These are phyloP conservation scores for Yamadazyma dushanensis DNA, from an alignment of 1,139 yeast genomes.

Conservation along the genomic window DNA sequence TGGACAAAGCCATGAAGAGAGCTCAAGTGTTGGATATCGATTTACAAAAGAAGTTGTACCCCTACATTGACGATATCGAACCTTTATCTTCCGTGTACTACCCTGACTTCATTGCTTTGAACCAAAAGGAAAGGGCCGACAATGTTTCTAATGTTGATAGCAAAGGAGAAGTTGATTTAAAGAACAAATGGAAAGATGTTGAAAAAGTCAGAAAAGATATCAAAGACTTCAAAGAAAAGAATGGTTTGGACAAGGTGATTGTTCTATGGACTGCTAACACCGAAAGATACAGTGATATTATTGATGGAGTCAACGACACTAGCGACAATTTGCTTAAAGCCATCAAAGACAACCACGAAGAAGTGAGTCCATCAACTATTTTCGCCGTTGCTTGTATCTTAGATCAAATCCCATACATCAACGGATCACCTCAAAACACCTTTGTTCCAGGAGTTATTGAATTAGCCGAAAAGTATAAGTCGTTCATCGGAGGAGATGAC, in stretches of 20 bases:
- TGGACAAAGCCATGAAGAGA: conserved; percentile 80
- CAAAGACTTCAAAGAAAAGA: conserved; percentile 69
- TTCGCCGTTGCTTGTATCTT: conserved; percentile 92
- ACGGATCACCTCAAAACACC: conserved; percentile 97
- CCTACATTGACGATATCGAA: conserved; percentile 58
- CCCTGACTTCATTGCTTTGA: conserved; percentile 95
- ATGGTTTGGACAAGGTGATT: conserved; percentile 80
- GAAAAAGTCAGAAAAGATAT: conserved; percentile 85
- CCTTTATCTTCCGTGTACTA: conserved; percentile 89
- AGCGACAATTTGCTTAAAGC: conserved; percentile 75
- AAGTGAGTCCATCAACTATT: conserved; percentile 86
- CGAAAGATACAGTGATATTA: conserved; percentile 82
- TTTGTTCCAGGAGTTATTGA: conserved; percentile 94
- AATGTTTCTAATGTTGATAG: conserved; percentile 66
- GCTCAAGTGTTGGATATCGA: conserved; percentile 85
- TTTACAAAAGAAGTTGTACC: conserved; percentile 74
- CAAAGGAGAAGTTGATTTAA: conserved; percentile 51
- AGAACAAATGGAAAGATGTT: conserved; percentile 86
- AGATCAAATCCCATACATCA: conserved; percentile 86
- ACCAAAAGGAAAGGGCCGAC: conserved; percentile 90
- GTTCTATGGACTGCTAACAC: conserved; percentile 98
- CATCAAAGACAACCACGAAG: conserved; percentile 76
- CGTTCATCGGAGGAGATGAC: conserved; percentile 95
- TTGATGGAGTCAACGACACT: conserved; percentile 83
- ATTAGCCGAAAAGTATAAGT: conserved; percentile 73